Percentiles rank a stretch among this genome's conserved stretches.
Conservation (phyloP, 2,329 filamentous ascomycete genomes). For the Trichoderma sp. region DNA sequence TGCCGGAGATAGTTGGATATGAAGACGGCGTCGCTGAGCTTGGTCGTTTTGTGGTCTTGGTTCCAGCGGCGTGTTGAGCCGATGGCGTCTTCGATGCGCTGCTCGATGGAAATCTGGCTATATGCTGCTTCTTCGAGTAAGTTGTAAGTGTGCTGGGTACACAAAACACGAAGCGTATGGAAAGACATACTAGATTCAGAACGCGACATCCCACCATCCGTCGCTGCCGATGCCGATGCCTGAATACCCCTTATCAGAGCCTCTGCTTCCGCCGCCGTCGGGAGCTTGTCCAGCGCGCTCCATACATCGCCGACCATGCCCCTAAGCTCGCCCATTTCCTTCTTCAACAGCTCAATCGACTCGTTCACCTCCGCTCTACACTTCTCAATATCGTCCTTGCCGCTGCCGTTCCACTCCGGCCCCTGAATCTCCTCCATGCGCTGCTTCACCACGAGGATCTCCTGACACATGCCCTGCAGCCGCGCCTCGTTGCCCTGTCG, state of each 20-base stretch:
- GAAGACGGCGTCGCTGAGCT: conserved; percentile 31
- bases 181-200: neutral
- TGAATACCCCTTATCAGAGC: conserved; percentile 6
- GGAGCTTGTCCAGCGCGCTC: conserved; percentile 25
- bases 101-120: neutral
- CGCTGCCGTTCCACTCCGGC: neutral
- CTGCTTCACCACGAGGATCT: conserved; percentile 32
- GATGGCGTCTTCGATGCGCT: conserved; percentile 36
- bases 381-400: conserved; percentile 17
- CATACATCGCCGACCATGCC: conserved; percentile 25
- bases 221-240: neutral
- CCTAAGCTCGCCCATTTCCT: conserved; percentile 28
- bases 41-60: conserved; percentile 36
- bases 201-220: neutral
- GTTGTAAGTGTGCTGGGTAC: neutral
- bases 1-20: conserved; percentile 34
- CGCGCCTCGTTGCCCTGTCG: conserved; percentile 30
- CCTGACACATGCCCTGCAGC: conserved; percentile 30
- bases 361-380: conserved; percentile 24
- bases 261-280: conserved; percentile 24
- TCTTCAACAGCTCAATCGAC: conserved; percentile 22
- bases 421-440: conserved; percentile 24
- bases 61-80: conserved; percentile 40
- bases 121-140: neutral
- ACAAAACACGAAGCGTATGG: too few relatives aligned